Evolutionary conservation across 192 early-diverging fungal species (phyloP), one percentile per base, ranked within the genome.

Genomic region (Chytriomyces confervae): DNA sequence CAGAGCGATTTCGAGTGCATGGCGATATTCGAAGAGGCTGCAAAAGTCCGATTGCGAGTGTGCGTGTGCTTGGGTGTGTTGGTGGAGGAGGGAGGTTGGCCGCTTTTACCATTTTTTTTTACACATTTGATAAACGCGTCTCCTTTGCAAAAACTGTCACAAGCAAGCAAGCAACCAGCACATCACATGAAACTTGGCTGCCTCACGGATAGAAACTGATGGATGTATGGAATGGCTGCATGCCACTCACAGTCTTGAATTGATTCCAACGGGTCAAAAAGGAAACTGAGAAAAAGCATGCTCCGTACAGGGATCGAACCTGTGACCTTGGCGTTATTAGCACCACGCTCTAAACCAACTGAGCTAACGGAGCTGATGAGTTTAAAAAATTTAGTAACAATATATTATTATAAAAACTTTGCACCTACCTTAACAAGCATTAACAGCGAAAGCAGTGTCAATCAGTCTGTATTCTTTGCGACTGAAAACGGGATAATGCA

Each of bases 401-500:
- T 3, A 49, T 13, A 50, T 48, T 57, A 10, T 69, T 27, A 24
- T 63, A 29, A 36, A 5, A 8, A 51, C 24, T 45, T 44, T 45
- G 46, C 9, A 66, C 49, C 66, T 69, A 84, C 92, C 91, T 16
- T 16, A 63, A 63, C 23, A 11, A n/a, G 23, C 62, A 29, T 86
- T 92, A 85, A 79, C 87, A 92, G 78, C 97, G 86, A 78, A 98
- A 87, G 47, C 90, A 90, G 20, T 36, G 36, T 36, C 29, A 36
- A 86, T 84, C n/a, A n/a, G n/a, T 8, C 96, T 95, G 61, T 97
- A 82, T 78, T 96, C 94, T 72, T 92, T 86, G 64, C 97, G 84
- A 23, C 92, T 92, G 85, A 91, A 98, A 72, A 83, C 91, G 7
- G 96, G 93, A 7, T 89, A 89, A 24, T 92, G 94, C 60, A n/a